Conservation (phyloP, 129 eudicot species). For the Cynara cardunculus region DNA sequence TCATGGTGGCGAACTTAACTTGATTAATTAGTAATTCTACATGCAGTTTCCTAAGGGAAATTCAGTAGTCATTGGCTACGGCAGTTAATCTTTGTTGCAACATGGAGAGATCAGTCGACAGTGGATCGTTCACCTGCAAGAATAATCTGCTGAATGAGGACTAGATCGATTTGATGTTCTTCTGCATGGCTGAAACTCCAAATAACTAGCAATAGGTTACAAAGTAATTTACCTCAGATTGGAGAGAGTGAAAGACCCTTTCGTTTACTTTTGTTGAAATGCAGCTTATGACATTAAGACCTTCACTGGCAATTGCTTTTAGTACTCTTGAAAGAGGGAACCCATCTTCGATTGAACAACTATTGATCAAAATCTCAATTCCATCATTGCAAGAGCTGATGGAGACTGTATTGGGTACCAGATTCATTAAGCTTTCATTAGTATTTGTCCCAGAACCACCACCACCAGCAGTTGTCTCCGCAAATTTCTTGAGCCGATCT, state of each 20-base stretch:
- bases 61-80: conserved; percentile 24
- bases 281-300: conserved; percentile 40
- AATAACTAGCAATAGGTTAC: not conserved
- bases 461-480: not conserved
- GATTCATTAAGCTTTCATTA: not conserved
- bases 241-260: conserved; percentile 41
- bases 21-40: conserved; percentile 17
- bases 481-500: conserved; percentile 38
- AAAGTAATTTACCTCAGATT: conserved; percentile 40
- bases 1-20: conserved; percentile 12
- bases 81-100: conserved; percentile 36
- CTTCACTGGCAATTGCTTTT: conserved; percentile 30
- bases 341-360: conserved; percentile 22
- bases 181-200: not conserved
- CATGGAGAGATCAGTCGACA: conserved; percentile 21
- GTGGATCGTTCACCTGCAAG: conserved; percentile 36
- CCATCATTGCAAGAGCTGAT: conserved; percentile 24
- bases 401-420: conserved; percentile 25
- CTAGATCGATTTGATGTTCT: not conserved
- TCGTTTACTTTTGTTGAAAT: conserved; percentile 39
- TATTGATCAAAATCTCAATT: conserved; percentile 45
- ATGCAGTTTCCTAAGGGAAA: not conserved
- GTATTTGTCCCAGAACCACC: not conserved
- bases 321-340: conserved; percentile 48
- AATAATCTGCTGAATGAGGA: not conserved